Evolutionary conservation across 2,329 filamentous ascomycete genomes (phyloP).

Genomic region (Tympanopsis confertula): DNA sequence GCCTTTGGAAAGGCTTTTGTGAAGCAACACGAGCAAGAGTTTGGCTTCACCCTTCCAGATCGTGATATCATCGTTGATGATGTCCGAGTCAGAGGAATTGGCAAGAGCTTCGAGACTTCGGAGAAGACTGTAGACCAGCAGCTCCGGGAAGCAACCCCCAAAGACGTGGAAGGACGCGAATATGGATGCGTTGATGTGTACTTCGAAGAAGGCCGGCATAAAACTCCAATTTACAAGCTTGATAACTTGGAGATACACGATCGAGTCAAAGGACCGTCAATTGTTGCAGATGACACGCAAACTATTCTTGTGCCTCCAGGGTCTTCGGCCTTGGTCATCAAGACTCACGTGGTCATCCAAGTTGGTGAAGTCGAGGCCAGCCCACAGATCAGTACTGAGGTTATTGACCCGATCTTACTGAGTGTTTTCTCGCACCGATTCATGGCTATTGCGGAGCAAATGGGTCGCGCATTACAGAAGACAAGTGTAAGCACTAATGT

Average conservation of each 20-base stretch:
- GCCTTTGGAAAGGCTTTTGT: conserved; percentile 20
- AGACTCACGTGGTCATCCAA: conserved; percentile 24
- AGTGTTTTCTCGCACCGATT: conserved; percentile 43
- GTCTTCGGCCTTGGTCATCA: conserved; percentile 20
- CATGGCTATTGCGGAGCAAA: conserved; percentile 47
- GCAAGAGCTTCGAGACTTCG: conserved; percentile 4
- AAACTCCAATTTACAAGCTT: conserved; percentile 7
- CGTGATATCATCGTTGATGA: conserved; percentile 28
- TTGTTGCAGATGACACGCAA: conserved; percentile 22
- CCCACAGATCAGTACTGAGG: conserved; percentile 25
- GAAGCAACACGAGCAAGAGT: conserved; percentile 24
- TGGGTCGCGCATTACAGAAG: conserved; percentile 42
- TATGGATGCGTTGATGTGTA: conserved; percentile 44
- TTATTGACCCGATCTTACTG: conserved; percentile 37
- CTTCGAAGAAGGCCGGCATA: conserved; percentile 22
- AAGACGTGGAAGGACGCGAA: conserved; percentile 31
- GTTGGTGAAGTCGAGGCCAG: conserved; percentile 24
- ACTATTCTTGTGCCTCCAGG: conserved; percentile 27
- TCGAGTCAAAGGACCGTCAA: conserved; percentile 1
- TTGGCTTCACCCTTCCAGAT: conserved; percentile 23
- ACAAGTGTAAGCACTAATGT: conserved; percentile 39
- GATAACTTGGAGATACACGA: background rate
- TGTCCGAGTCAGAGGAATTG: conserved; percentile 25
- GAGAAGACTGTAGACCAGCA: conserved; percentile 1
- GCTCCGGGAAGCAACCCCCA: conserved; percentile 10